Conservation (phyloP, 2,329 filamentous ascomycete genomes). For the Colletotrichum sp. region DNA sequence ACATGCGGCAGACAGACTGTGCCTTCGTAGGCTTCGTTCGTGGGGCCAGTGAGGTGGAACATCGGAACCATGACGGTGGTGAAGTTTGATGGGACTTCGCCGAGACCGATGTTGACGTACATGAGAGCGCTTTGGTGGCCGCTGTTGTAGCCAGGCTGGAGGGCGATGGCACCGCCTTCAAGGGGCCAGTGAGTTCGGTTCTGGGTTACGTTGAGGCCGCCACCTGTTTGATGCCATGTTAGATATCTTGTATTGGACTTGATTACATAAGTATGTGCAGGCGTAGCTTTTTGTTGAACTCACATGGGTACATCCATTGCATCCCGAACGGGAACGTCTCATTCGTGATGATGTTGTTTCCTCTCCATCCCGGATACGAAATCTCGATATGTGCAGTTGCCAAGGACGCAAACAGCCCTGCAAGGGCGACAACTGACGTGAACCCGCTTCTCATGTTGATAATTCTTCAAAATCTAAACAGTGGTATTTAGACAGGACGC, state of each 20-base stretch:
- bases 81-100: constrained; percentile 68
- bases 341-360: constrained; percentile 67
- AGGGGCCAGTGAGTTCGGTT: constrained; percentile 77
- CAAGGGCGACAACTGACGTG: not conserved
- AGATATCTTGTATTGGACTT: not conserved
- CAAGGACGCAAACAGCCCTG: not conserved
- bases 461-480: too few relatives aligned
- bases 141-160: constrained; percentile 77
- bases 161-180: constrained; percentile 66
- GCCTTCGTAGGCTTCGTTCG: constrained; percentile 67
- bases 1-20: constrained; percentile 76
- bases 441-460: too few relatives aligned
- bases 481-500: too few relatives aligned
- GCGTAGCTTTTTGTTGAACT: constrained; percentile 26
- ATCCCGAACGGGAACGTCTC: constrained; percentile 70
- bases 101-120: constrained; percentile 76
- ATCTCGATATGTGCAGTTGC: constrained; percentile 57
- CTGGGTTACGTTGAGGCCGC: constrained; percentile 68
- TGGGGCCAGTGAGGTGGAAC: constrained; percentile 69
- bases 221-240: constrained; percentile 51
- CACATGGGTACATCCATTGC: constrained; percentile 76
- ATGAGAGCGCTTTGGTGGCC: constrained; percentile 70
- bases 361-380: constrained; percentile 69
- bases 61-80: constrained; percentile 68
- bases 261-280: too few relatives aligned